Percentiles rank a stretch among this genome's conserved stretches.
Conservation (phyloP, 2,329 filamentous ascomycete genomes). For the Arthrobotrys megalospora region DNA sequence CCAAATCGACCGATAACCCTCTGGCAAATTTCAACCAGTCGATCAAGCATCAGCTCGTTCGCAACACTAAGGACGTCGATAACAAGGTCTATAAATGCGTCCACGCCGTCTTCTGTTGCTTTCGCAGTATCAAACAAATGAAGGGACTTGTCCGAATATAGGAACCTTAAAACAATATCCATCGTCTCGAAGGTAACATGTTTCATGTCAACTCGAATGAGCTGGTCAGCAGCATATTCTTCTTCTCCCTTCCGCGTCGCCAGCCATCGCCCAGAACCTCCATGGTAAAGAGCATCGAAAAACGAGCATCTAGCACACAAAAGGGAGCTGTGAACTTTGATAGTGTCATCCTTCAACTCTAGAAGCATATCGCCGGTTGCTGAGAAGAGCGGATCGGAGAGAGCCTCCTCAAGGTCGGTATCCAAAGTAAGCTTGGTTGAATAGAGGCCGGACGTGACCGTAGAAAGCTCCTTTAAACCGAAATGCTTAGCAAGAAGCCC, state of each 20-base stretch:
- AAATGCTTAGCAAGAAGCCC: conserved; percentile 40
- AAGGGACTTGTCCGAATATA: conserved; percentile 86
- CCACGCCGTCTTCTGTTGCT: conserved; percentile 73
- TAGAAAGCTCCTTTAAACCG: conserved; percentile 76
- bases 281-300: conserved; percentile 89
- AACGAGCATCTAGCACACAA: conserved; percentile 90
- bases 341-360: conserved; percentile 79
- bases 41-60: conserved; percentile 95
- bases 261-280: conserved; percentile 91
- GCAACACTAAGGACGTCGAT: conserved; percentile 91
- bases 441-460: conserved; percentile 77
- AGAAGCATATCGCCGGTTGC: conserved; percentile 78
- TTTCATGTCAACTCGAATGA: conserved; percentile 82
- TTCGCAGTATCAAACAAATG: conserved; percentile 86
- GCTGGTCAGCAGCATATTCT: conserved; percentile 66
- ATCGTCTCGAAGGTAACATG: conserved; percentile 84
- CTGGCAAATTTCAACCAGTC: conserved; percentile 91
- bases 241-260: conserved; percentile 75
- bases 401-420: conserved; percentile 74
- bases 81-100: conserved; percentile 89
- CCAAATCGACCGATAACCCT: conserved; percentile 83
- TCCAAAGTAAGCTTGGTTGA: conserved; percentile 41
- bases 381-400: conserved; percentile 80
- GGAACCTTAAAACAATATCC: conserved; percentile 80
- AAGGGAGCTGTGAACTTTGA: conserved; percentile 82